Evolutionary conservation across 2,329 filamentous ascomycete genomes (phyloP), one percentile per base, ranked within the genome.

Genomic region (Colletotrichum coccodes): DNA sequence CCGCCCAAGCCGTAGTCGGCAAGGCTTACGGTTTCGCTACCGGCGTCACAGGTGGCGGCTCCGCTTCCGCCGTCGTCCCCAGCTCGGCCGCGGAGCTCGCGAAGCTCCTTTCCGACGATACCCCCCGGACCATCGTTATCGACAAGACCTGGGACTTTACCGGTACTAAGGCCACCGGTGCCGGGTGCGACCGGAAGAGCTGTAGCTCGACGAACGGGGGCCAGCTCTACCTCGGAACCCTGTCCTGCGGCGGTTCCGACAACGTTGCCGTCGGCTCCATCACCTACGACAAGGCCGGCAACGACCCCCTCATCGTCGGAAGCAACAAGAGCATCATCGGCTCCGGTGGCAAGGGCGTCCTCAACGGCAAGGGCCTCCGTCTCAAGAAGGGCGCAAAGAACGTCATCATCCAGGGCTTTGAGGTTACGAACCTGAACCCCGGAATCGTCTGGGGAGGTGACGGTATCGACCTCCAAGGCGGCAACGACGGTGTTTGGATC

Each of bases 31-130:
- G 76, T 42, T 78, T 78, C 26, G 76, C 76, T 12, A 70, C 71
- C 2, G 75, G 85, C 42, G 83, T 85, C 3, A 88, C 86, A 34
- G 86, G 86, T 53, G 86, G 86, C 72, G 85, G 85, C 32, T 78
- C 73, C 61, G 85, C 84, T 14, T 76, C 81, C 18, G 79, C 84
- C 5, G 71, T 70, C 1, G 80, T 82, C 52, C 85, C 85, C n/a
- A 76, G 75, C 16, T 80, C 80, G 32, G 83, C 78, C 26, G 79
- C 78, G 18, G 80, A 89, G 78, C 82, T 87, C 66, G 72, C 77
- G 2, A 36, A 72, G 14, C 73, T 65, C 60, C 71, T 76, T 4
- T 69, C 73, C n/a, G 75, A 76, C n/a, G 75, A 76, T 6, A 72
- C 71, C 2, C 71, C 73, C 2, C 71, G 74, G 21, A 71, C 71